Evolutionary conservation across 1,139 yeast genomes (phyloP), one percentile per base, ranked within the genome.

Genomic region (Debaryomycetaceae sp.): DNA sequence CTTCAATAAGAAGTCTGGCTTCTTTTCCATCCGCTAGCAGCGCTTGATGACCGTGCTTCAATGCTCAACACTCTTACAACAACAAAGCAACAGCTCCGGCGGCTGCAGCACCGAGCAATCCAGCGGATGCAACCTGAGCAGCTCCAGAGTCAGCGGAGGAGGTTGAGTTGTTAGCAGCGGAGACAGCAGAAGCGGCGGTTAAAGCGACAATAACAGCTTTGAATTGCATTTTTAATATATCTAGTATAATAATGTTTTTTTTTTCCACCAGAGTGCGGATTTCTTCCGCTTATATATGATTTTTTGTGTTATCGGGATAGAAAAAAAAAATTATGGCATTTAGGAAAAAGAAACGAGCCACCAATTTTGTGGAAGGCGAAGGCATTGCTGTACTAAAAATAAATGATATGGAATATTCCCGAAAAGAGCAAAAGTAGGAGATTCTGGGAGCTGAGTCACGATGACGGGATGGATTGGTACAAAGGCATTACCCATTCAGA

Each of bases 71-170:
- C 49, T 53, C 65, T 67, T 69, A 69, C 57, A 69, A 65, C 56
- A 69, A 67, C 57, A 69, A 65, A 61, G 75, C 74, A 60, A 69
- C 69, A 63, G 72, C 75, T 55, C 74, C 75, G 45, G 75, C 75
- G 43, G 73, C 72, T 50, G 69, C 45, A 50, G 69, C 73, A 54
- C 72, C 71, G 46, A 58, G 51, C 47, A 59, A 50, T 55, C 65
- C 67, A 45, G 67, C 69, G 54, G 71, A 69, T 49, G 63, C 70
- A 43, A 59, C 58, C 51, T 56, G 54, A 45, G 56, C 58, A 50
- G 56, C 60, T 45, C 55, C 56, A 39, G 52, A 55, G 38, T 51
- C 54, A 42, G 66, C 52, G 49, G 63, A 47, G 59, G 59, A 57
- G 40, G 67, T 41, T 51, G 60, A 64, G 62, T 63, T 40, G 66